Evolutionary conservation across 352 stramenopile species (phyloP).

Genomic region (Phytophthora sp.): DNA sequence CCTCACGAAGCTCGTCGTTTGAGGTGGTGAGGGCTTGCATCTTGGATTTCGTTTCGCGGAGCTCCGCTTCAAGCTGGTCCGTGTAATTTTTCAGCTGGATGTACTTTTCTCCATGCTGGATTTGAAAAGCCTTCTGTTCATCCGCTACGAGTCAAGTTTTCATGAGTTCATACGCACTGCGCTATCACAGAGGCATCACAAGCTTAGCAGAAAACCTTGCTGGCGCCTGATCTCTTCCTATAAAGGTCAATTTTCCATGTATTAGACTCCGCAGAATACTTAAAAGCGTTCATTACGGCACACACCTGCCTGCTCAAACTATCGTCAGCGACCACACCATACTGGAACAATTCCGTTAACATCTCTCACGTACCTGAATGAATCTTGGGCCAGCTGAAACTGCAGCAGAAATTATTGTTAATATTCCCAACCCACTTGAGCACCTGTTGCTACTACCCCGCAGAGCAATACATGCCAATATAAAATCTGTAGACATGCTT

Average conservation of each 20-base stretch:
- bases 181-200: background rate
- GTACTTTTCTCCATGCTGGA: conserved; percentile 86
- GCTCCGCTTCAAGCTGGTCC: conserved; percentile 82
- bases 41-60: conserved; percentile 84
- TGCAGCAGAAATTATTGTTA: conserved; percentile 34
- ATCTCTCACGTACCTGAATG: conserved; percentile 56
- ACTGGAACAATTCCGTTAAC: no score
- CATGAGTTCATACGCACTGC: no score
- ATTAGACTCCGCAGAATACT: background rate
- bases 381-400: conserved; percentile 88
- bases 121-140: conserved; percentile 82
- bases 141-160: conserved; percentile 46
- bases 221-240: conserved; percentile 77
- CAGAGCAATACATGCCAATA: conserved; percentile 53
- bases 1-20: conserved; percentile 84
- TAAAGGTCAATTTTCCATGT: background rate
- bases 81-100: conserved; percentile 89
- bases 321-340: no score
- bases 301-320: conserved; percentile 55
- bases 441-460: background rate
- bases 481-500: conserved; percentile 57
- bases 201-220: conserved; percentile 54
- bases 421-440: conserved; percentile 9
- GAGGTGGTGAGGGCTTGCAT: conserved; percentile 70
- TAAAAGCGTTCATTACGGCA: background rate